Evolutionary conservation across 2,329 filamentous ascomycete genomes (phyloP), one percentile per base, ranked within the genome.

Genomic region (Fusarium musae): DNA sequence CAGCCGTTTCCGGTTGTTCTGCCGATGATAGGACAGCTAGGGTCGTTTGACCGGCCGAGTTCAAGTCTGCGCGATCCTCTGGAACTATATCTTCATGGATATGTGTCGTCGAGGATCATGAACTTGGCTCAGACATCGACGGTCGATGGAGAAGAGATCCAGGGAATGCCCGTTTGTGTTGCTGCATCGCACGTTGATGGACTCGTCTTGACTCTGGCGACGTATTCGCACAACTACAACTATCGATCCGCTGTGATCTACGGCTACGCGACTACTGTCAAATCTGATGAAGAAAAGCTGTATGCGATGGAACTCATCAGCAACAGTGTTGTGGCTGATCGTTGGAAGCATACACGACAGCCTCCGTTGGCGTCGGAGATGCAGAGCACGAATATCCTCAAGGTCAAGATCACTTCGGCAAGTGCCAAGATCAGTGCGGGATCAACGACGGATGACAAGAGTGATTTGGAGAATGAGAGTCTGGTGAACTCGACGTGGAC

Each of bases 1-100:
- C 89, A 90, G 49, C 92, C 92, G 1, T 96, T 95, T 77, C 94
- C 94, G 3, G 89, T 90, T 47, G 91, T 92, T 56, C 86, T 97
- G 3, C 94, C 94, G 56, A 96, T 97, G 93, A 93, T 97, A 76
- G 94, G 93, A 49, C 91, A 93, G 75, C 92, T 96, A 86, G 93
- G 91, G 5, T 93, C 91, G 17, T 96, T 91, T 79, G 85, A 86
- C 4, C 83, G 85, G 1, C 91, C 92, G 3, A 91, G 88, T 63
- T 86, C 89, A 19, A 85, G 86, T 50, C 80, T 88, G n/a, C 86
- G 88, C 47, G 91, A 94, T 66, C 90, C 92, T 0, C 84, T 94
- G 4, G 91, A 95, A 58, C 87, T 93, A 69, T 97, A 97, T 80
- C 87, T 97, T 6, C 95, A 97, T 80, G 94, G 94, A 78, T 97